Base-by-base conservation (phyloP, 805 yeast genomes). In the Pichia cabralensis region DNA sequence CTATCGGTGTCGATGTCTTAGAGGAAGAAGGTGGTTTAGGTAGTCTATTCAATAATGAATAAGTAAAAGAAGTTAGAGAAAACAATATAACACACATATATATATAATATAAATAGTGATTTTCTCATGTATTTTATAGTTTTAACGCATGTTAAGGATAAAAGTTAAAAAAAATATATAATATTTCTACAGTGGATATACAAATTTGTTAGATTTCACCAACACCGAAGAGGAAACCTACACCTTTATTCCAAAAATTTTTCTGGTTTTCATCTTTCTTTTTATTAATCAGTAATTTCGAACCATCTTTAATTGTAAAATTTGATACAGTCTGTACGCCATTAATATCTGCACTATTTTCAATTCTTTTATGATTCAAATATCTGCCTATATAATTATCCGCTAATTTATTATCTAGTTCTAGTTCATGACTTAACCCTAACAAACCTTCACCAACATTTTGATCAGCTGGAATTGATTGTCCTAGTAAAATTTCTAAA, bases 401-500 rank as follows among this genome's bases (percentile, higher is more conserved):
- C 3, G 35, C 41, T 10, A 38, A 30, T 1, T 22, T 21, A 6
- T 27, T 23, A n/a, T 34, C 34, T 14, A 38, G 19, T 8, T 23
- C 35, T 19, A 33, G 18, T 13, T 33, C 33, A 17, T 26, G 28
- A 13, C 34, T 36, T 14, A 42, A 23, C 6, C 41, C 45, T 16
- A 28, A 22, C 4, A 38, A 17, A 5, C 43, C 42, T n/a, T 42
- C 39, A 13, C 43, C 43, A 11, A 36, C 15, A 15, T 36, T 23
- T n/a, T 39, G n/a, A 15, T 40, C 41, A 21, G 39, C 41, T 11
- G 26, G 29, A 16, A 31, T 25, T 15, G 27, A 14, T 13, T 37
- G 26, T 8, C 29, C 29, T 3, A 29, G 17, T 21, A 40, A 27
- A 9, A 41, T 30, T 26, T 37, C 44, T 20, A 36, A 29, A 73